Evolutionary conservation across 2,329 filamentous ascomycete species (phyloP).

Genomic region (Akanthomyces muscarius): DNA sequence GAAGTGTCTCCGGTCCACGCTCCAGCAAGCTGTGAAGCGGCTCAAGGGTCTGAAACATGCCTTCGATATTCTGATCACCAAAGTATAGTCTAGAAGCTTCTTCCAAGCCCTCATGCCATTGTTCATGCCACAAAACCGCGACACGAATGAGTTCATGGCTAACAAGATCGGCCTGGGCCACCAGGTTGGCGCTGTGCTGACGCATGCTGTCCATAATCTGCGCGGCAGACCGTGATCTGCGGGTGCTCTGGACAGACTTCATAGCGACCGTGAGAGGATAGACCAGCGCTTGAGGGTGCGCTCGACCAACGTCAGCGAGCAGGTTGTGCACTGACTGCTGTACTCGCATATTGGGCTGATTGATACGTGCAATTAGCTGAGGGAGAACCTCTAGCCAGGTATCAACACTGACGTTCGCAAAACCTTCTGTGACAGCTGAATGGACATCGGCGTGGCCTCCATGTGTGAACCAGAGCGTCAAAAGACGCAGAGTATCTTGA

Average conservation of each 20-base stretch:
- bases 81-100: constrained; percentile 97
- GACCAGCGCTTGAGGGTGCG: constrained; percentile 92
- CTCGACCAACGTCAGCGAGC: constrained; percentile 85
- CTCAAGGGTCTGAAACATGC: constrained; percentile 89
- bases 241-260: constrained; percentile 81
- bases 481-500: constrained; percentile 86
- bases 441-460: constrained; percentile 88
- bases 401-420: constrained; percentile 87
- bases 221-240: constrained; percentile 80
- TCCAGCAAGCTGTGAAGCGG: constrained; percentile 91
- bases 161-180: constrained; percentile 92
- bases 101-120: constrained; percentile 97
- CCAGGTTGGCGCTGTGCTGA: constrained; percentile 84
- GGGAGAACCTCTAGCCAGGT: constrained; percentile 99
- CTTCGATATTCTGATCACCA: constrained; percentile 93
- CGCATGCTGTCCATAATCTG: constrained; percentile 99
- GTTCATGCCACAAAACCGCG: constrained; percentile 95
- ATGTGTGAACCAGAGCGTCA: constrained; percentile 96
- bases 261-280: constrained; percentile 97
- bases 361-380: constrained; percentile 94
- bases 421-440: constrained; percentile 81
- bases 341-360: constrained; percentile 86
- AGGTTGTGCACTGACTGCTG: constrained; percentile 89
- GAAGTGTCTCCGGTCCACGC: constrained; percentile 83
- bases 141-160: constrained; percentile 96